A percentile compares a stretch with the other conserved stretches of the same genome.
Conservation (phyloP, 768 basidiomycete genomes). For the Lactifluus pinguis region DNA sequence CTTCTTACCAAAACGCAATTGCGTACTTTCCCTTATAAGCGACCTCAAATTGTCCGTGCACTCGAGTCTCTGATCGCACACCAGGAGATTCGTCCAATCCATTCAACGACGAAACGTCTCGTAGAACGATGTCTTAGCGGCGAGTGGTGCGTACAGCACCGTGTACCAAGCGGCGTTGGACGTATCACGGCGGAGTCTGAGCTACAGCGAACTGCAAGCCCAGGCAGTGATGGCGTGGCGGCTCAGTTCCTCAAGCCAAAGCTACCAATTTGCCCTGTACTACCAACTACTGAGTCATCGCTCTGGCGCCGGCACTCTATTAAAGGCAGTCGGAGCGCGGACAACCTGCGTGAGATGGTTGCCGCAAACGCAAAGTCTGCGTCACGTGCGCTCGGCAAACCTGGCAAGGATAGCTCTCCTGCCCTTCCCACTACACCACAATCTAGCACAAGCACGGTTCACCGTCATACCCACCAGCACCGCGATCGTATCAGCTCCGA, state of each 20-base stretch:
- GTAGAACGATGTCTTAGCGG: slow-evolving; percentile 86
- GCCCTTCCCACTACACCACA: slow-evolving; percentile 18
- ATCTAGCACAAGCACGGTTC: neutral
- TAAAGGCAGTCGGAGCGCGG: slow-evolving; percentile 60
- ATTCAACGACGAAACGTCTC: slow-evolving; percentile 79
- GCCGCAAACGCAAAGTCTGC: neutral
- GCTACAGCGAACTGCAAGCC: slow-evolving; percentile 20
- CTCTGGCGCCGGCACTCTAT: slow-evolving; percentile 33
- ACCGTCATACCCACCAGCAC: neutral
- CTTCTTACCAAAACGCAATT: slow-evolving; percentile 93
- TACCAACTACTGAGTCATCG: slow-evolving; percentile 26
- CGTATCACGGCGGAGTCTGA: slow-evolving; percentile 9
- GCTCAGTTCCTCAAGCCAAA: slow-evolving; percentile 15
- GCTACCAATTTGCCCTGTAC: slow-evolving; percentile 22
- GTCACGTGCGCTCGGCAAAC: slow-evolving; percentile 18
- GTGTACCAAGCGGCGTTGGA: slow-evolving; percentile 27
- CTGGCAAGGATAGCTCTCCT: slow-evolving; percentile 26
- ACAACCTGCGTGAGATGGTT: slow-evolving; percentile 35
- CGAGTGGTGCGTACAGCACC: slow-evolving; percentile 75
- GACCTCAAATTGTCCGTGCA: slow-evolving; percentile 75
- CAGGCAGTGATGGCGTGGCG: slow-evolving; percentile 28
- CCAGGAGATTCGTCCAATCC: slow-evolving; percentile 70
- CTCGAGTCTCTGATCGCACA: slow-evolving; percentile 73
- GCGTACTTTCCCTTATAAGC: slow-evolving; percentile 78
- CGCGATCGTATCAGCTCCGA: neutral